phyloP scores from a whole-genome alignment of 176 grass and related monocot genomes.

The Oryza glumipatula region DNA sequence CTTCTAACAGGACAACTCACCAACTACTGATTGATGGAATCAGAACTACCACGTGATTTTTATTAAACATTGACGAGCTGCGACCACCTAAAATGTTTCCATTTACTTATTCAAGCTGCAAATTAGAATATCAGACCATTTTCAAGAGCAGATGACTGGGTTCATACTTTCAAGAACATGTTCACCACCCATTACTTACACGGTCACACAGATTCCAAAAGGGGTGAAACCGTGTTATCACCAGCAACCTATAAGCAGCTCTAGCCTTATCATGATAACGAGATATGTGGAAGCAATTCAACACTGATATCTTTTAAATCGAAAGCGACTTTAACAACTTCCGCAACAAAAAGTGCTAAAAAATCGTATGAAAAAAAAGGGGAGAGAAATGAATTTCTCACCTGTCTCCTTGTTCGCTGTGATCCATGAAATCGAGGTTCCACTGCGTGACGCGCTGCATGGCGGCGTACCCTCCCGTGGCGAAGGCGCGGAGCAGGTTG shows the following conservation, averaged over 20 bases:
- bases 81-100: slow-evolving; percentile 20
- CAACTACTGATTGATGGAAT: background rate
- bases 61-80: background rate
- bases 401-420: slow-evolving; percentile 92
- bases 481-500: slow-evolving; percentile 88
- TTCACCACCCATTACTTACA: slow-evolving; percentile 6
- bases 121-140: slow-evolving; percentile 23
- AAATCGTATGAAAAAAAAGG: background rate
- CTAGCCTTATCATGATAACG: slow-evolving; percentile 34
- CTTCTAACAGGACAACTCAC: slow-evolving; percentile 2
- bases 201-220: slow-evolving; percentile 13
- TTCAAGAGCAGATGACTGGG: background rate
- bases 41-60: slow-evolving; percentile 9
- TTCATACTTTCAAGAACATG: slow-evolving; percentile 26
- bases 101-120: slow-evolving; percentile 7
- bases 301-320: slow-evolving; percentile 13
- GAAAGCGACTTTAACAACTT: slow-evolving; percentile 15
- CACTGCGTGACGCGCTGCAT: slow-evolving; percentile 92
- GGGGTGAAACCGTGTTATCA: slow-evolving; percentile 3
- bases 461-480: slow-evolving; percentile 89
- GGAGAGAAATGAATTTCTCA: slow-evolving; percentile 1
- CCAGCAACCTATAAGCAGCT: slow-evolving; percentile 13
- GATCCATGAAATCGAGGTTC: slow-evolving; percentile 96
- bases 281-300: slow-evolving; percentile 26
- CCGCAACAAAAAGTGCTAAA: slow-evolving; percentile 16